Conservation (phyloP, 176 grass and related monocot genomes). For the Guadua angustifolia region DNA sequence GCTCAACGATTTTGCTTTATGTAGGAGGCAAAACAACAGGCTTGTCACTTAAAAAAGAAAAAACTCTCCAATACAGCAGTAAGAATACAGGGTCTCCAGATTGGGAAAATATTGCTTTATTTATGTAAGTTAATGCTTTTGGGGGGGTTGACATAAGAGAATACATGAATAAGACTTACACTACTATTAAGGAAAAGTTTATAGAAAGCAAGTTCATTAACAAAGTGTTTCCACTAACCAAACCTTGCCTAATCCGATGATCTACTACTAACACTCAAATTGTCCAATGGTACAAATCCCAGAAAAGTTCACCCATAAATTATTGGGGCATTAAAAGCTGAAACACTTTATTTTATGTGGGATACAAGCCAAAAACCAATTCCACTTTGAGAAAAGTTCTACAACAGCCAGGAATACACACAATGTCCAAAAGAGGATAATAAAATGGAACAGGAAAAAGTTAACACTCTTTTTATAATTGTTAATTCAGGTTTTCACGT, state of each 20-base stretch:
- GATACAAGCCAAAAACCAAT: background rate
- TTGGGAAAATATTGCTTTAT: background rate
- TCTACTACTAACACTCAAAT: background rate
- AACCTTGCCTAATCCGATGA: conserved; percentile 9
- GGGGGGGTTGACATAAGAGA: background rate
- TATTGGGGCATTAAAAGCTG: background rate
- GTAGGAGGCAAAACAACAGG: background rate
- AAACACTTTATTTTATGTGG: background rate
- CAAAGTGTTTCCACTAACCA: background rate
- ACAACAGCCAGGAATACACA: background rate
- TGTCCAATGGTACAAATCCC: background rate
- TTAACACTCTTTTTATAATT: background rate
- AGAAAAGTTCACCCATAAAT: background rate
- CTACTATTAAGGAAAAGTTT: background rate
- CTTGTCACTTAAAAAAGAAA: background rate
- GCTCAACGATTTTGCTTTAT: background rate
- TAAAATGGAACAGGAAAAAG: background rate
- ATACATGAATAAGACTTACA: background rate
- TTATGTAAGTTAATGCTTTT: background rate
- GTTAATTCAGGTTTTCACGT: background rate
- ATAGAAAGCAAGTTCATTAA: background rate
- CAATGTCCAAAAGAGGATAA: background rate
- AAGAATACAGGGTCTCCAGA: background rate
- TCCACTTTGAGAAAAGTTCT: conserved; percentile 8
- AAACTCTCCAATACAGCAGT: background rate